Base-by-base conservation (phyloP, 306 rosid genomes). In the Vigna radiata region DNA sequence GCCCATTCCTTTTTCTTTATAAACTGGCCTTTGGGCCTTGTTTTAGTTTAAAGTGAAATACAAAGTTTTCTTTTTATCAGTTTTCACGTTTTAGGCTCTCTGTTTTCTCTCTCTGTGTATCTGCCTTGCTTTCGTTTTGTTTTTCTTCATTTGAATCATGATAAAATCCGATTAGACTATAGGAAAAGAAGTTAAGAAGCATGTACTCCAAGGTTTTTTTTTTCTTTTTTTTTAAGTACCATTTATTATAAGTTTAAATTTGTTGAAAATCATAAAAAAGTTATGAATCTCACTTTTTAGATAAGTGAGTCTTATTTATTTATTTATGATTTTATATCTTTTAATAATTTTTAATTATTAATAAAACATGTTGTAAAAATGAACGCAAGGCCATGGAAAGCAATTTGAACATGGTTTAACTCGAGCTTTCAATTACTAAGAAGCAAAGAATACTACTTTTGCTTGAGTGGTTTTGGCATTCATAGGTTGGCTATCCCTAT, bases 361-460 rank as follows among this genome's bases (percentile, higher is more conserved):
- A 44, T 44, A 11, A 44, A 44, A 44, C 12, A 44, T 12, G 49
- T 11, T 44, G 3, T 68, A 17, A 36, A 56, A 29, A 54, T 39
- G 39, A 71, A 72, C 13, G 52, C 53, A 27, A 50, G 31, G 81
- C 33, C 1, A 71, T 46, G 41, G 16, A 64, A 64, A 56, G 70
- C 52, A 77, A 55, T 61, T 65, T n/a, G 70, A 71, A 76, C 69
- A 47, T 29, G 69, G 62, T 29, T 18, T 54, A 52, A 25, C 48
- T 41, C 14, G 11, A 67, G 77, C 31, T 81, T 62, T 76, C 23
- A 19, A 49, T 58, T 8, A 44, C 69, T 19, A 69, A 0, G 53
- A 82, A 82, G 85, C 77, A 77, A 82, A 63, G 85, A 76, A 82
- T 76, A 64, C 68, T 17, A 41, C 70, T 70, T 70, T 47, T 46